Evolutionary conservation across 1,284 basidiomycete species (phyloP), one percentile per base, ranked within the genome.

Genomic region (Ustilago vetiveriae): DNA sequence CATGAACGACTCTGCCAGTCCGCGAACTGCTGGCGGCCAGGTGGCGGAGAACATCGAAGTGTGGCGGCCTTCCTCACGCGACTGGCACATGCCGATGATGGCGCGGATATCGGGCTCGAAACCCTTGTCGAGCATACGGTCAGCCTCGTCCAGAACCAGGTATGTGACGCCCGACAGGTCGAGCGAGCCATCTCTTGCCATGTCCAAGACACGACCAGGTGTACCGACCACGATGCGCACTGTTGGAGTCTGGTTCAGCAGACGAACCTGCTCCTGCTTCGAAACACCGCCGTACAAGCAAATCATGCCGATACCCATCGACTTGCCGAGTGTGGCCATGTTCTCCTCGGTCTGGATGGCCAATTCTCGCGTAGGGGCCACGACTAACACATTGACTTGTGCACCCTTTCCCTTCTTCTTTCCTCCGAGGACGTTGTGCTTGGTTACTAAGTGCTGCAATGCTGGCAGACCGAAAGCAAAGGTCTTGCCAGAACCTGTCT

Each of bases 51-150:
- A 84, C 84, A 84, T 84, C 58, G 78, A 81, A 6, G 84, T 84
- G 64, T 82, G 79, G 40, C 83, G 68, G 3, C 76, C 78, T 22
- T 79, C 59, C 36, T 76, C 71, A 48, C 74, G 65, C 72, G 90
- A 90, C 26, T 90, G 89, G 71, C 80, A 83, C 75, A 88, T 86
- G 8, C 88, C 89, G 65, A 98, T 94, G 78, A 99, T 98, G 55
- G 87, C 87, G 44, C 93, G 87, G 70, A 98, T 98, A 82, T 98
- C 96, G 76, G 97, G 96, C 84, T 99, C 96, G 83, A 99, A 99
- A 0, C 96, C 96, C 78, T 91, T 94, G 83, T 98, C 96, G 43
- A 99, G 86, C 95, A 98, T 98, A 41, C 95, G 87, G 84, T 99
- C 95, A 2, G 95, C 95, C 84, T 99, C 95, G 79, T 99, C 96